Evolutionary conservation across 805 yeast species (phyloP).

Genomic region (Pichia insulana): DNA sequence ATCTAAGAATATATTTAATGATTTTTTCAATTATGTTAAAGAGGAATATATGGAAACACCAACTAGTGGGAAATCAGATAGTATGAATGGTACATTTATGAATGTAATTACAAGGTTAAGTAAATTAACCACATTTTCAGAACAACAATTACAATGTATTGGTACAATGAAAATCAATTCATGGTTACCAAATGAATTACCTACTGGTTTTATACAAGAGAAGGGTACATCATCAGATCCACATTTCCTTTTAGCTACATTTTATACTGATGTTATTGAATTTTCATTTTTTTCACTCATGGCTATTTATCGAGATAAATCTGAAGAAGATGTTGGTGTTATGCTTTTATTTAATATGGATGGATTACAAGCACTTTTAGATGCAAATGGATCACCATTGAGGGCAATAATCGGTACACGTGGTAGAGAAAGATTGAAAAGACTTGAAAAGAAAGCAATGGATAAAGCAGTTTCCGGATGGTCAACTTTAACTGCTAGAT

Average conservation of each 20-base stretch:
- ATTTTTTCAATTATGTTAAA: conserved; percentile 51
- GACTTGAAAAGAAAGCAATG: conserved; percentile 63
- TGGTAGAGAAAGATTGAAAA: conserved; percentile 57
- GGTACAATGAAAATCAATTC: conserved; percentile 47
- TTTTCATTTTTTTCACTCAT: conserved; percentile 54
- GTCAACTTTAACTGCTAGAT: conserved; percentile 67
- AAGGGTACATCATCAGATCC: conserved; percentile 39
- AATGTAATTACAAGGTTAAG: conserved; percentile 57
- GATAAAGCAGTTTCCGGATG: conserved; percentile 68
- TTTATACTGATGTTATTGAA: conserved; percentile 71
- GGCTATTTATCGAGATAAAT: conserved; percentile 39
- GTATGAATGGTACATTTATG: conserved; percentile 39
- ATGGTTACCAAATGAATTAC: conserved; percentile 65
- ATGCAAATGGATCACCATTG: conserved; percentile 35
- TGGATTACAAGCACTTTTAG: conserved; percentile 64
- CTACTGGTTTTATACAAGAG: conserved; percentile 38
- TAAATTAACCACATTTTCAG: conserved; percentile 52
- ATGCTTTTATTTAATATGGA: conserved; percentile 63
- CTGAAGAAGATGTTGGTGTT: conserved; percentile 52
- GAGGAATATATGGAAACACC: conserved; percentile 34
- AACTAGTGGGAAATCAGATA: conserved; percentile 46
- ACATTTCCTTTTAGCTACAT: conserved; percentile 50
- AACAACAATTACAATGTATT: conserved; percentile 44
- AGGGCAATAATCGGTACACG: conserved; percentile 44
- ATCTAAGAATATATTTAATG: conserved; percentile 31